A percentile compares a stretch with the other conserved stretches of the same genome.
Evolutionary conservation across 805 yeast genomes (phyloP).

Genomic region (Metschnikowia similis): DNA sequence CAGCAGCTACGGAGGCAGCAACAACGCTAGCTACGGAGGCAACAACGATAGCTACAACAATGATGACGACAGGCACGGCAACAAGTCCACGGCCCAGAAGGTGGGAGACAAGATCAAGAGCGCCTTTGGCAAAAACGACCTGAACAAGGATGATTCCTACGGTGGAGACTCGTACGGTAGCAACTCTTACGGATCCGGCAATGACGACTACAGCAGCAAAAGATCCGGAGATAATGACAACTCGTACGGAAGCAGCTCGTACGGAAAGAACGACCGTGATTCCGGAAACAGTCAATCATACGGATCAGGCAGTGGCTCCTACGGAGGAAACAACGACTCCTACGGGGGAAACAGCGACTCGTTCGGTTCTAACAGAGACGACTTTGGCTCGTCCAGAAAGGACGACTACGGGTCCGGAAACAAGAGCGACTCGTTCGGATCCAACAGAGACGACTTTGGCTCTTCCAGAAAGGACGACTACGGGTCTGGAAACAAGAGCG

Average conservation of each 20-base stretch:
- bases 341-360: too few species aligned
- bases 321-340: conserved; percentile 16
- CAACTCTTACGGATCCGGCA: conserved; percentile 20
- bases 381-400: conserved; percentile 9
- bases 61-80: conserved; percentile 11
- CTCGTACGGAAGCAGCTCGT: conserved; percentile 12
- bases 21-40: conserved; percentile 3
- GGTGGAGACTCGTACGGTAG: conserved; percentile 24
- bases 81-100: conserved; percentile 3
- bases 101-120: conserved; percentile 13
- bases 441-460: conserved; percentile 12
- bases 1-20: background rate
- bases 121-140: conserved; percentile 9
- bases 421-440: conserved; percentile 17
- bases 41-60: conserved; percentile 14
- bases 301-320: conserved; percentile 19
- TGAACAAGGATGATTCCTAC: conserved; percentile 18
- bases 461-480: conserved; percentile 9
- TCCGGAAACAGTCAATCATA: conserved; percentile 21
- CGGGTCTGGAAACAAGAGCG: conserved; percentile 17
- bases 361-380: conserved; percentile 16
- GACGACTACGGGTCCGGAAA: conserved; percentile 9
- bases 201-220: background rate
- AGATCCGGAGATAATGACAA: background rate
- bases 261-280: conserved; percentile 21